Evolutionary conservation across 495 filamentous ascomycete species (phyloP).

Genomic region (Extremus antarcticus): DNA sequence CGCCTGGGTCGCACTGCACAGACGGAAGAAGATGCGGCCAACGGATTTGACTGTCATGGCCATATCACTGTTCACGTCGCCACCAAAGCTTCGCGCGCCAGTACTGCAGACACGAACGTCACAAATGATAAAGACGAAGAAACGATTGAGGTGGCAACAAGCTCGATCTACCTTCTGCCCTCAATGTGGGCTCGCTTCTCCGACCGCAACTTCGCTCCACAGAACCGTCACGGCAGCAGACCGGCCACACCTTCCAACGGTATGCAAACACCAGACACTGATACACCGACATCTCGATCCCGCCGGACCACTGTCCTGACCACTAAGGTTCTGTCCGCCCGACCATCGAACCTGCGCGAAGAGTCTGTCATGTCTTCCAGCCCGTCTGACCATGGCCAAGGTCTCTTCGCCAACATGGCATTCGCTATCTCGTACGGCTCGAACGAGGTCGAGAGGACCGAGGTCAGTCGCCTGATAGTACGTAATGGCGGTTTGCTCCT

Average conservation of each 20-base stretch:
- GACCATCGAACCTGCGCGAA: slow-evolving; percentile 6
- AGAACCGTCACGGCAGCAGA: background rate
- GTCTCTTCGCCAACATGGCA: slow-evolving; percentile 62
- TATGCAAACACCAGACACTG: slow-evolving; percentile 8
- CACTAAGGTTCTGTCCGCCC: background rate
- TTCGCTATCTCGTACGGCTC: slow-evolving; percentile 66
- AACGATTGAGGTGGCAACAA: slow-evolving; percentile 23
- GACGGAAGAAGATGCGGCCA: slow-evolving; percentile 10
- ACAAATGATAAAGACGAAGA: background rate
- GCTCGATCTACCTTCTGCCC: slow-evolving; percentile 28
- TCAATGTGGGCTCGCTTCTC: slow-evolving; percentile 27
- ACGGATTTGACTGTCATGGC: slow-evolving; percentile 28
- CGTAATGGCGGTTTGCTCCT: slow-evolving; percentile 64
- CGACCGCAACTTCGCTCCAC: slow-evolving; percentile 23
- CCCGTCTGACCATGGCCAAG: background rate
- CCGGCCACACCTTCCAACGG: slow-evolving; percentile 20
- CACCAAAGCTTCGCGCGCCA: slow-evolving; percentile 24
- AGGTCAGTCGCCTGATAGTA: slow-evolving; percentile 39
- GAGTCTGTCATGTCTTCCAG: slow-evolving; percentile 14
- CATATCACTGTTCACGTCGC: slow-evolving; percentile 22
- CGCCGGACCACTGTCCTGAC: slow-evolving; percentile 12
- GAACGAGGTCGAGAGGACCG: slow-evolving; percentile 41
- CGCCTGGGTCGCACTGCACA: slow-evolving; percentile 26
- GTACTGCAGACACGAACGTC: slow-evolving; percentile 9
- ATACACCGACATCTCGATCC: slow-evolving; percentile 22